Conservation (phyloP, 306 rosid genomes). For the Cotoneaster glaucophyllus region DNA sequence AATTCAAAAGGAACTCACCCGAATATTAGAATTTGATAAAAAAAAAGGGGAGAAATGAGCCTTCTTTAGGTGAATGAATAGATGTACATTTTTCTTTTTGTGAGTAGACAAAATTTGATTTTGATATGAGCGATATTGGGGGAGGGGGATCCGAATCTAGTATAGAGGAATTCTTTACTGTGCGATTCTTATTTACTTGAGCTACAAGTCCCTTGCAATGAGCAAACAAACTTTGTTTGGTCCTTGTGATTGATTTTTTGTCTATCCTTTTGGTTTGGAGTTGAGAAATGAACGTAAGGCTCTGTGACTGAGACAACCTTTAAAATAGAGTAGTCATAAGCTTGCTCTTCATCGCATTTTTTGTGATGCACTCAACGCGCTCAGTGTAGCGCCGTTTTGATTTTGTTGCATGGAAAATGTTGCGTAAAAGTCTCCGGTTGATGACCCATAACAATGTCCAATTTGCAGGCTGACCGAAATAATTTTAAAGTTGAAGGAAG, state of each 20-base stretch:
- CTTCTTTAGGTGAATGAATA: not conserved
- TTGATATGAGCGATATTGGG: not conserved
- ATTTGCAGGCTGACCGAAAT: conserved; percentile 20
- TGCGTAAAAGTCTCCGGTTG: not conserved
- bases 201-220: not conserved
- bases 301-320: not conserved
- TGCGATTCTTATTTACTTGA: no score
- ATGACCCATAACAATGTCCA: conserved; percentile 1
- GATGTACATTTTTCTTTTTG: no score
- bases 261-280: not conserved
- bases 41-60: no score
- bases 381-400: not conserved
- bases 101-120: not conserved
- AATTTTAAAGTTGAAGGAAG: conserved; percentile 7
- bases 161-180: no score
- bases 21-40: not conserved
- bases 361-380: not conserved
- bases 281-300: not conserved
- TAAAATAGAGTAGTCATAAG: not conserved
- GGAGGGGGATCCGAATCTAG: not conserved
- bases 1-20: no score
- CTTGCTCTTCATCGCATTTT: not conserved
- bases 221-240: not conserved
- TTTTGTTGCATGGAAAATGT: not conserved
- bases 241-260: not conserved